Percentiles rank a stretch among this genome's conserved stretches.
Conservation (phyloP, 2,329 filamentous ascomycete species). For the Pyrenochaeta sp. region DNA sequence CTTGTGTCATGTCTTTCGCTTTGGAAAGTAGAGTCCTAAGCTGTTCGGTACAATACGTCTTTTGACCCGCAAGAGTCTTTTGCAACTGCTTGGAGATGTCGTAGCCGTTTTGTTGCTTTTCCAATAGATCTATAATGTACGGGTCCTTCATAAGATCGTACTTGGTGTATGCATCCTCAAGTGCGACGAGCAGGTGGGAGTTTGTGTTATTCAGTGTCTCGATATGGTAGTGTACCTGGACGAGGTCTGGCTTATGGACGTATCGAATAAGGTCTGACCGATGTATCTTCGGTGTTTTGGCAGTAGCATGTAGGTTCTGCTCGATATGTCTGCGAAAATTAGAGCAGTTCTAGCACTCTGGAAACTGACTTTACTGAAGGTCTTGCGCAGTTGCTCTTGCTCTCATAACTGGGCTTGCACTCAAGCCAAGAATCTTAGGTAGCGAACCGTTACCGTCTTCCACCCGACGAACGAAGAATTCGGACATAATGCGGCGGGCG, state of each 20-base stretch:
- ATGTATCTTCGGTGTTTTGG: conserved; percentile 73
- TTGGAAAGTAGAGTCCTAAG: conserved; percentile 45
- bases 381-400: conserved; percentile 58
- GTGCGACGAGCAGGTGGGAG: conserved; percentile 24
- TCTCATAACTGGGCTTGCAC: conserved; percentile 78
- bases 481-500: conserved; percentile 74
- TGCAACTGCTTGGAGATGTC: conserved; percentile 34
- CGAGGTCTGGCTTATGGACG: conserved; percentile 71
- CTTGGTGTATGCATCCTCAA: conserved; percentile 23
- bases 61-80: conserved; percentile 37
- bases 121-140: conserved; percentile 46
- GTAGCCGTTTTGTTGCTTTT: conserved; percentile 28
- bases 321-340: conserved; percentile 64
- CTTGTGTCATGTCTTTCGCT: conserved; percentile 43
- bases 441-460: conserved; percentile 34
- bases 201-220: not conserved
- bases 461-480: conserved; percentile 70
- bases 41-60: conserved; percentile 53
- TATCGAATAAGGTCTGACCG: conserved; percentile 73
- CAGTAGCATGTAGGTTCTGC: conserved; percentile 72
- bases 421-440: conserved; percentile 79
- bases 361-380: conserved; percentile 56
- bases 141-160: conserved; percentile 53
- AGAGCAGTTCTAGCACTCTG: conserved; percentile 11
- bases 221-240: conserved; percentile 47